These are phyloP conservation scores for Hypoxylon sp. DNA, from an alignment of 2,329 filamentous ascomycete species.

Conservation along the genomic window DNA sequence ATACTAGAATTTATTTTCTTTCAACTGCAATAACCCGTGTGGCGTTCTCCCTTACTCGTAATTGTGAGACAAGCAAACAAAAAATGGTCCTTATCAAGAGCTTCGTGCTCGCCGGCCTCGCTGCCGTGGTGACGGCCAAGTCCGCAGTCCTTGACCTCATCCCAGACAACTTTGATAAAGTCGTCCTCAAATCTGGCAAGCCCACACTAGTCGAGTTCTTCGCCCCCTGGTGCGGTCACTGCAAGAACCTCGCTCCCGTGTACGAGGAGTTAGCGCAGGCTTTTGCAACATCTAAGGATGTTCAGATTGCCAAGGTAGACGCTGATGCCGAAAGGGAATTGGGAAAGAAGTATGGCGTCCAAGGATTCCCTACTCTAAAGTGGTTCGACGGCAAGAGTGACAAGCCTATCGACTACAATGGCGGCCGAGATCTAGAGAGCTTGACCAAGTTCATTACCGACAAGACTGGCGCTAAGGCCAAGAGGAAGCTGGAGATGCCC, in stretches of 20 bases:
- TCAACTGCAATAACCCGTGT: background rate
- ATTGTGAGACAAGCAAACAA: slow-evolving; percentile 32
- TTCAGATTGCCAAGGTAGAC: slow-evolving; percentile 95
- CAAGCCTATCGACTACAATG: slow-evolving; percentile 85
- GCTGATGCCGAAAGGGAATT: slow-evolving; percentile 89
- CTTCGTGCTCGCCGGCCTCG: slow-evolving; percentile 70
- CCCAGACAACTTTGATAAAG: slow-evolving; percentile 90
- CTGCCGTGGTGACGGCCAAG: slow-evolving; percentile 73
- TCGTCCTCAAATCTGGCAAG: slow-evolving; percentile 92
- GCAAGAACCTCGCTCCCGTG: slow-evolving; percentile 95
- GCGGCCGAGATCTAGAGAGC: slow-evolving; percentile 89
- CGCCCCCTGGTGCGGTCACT: slow-evolving; percentile 98
- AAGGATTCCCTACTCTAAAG: slow-evolving; percentile 97
- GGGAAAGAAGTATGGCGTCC: slow-evolving; percentile 87
- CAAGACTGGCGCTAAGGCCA: slow-evolving; percentile 88
- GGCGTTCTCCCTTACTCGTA: slow-evolving; percentile 19
- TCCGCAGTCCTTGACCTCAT: slow-evolving; percentile 92
- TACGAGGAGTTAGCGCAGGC: slow-evolving; percentile 89
- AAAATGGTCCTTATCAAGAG: slow-evolving; percentile 71
- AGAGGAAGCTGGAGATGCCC: slow-evolving; percentile 79
- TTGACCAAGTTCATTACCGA: slow-evolving; percentile 85
- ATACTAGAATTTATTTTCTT: slow-evolving; percentile 23
- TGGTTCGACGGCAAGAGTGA: slow-evolving; percentile 97
- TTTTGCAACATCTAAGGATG: slow-evolving; percentile 79
- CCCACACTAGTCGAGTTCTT: slow-evolving; percentile 98